Percentiles rank a stretch among this genome's conserved stretches.
Conservation (phyloP, 768 basidiomycete species). For the Mycena metata region DNA sequence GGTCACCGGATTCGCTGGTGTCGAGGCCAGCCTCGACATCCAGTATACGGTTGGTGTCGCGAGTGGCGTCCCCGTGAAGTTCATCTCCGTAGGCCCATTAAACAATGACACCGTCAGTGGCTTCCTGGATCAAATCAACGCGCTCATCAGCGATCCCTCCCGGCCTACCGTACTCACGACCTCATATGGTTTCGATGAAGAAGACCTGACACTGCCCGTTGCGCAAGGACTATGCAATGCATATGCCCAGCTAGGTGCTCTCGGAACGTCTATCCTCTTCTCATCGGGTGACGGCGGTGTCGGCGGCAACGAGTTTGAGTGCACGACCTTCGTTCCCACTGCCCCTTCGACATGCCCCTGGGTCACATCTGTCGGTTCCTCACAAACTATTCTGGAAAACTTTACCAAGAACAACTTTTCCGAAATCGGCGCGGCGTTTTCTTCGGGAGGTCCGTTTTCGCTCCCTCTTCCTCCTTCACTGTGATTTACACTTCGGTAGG, state of each 20-base stretch:
- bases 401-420: slow-evolving; percentile 29
- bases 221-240: too few relatives aligned
- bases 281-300: slow-evolving; percentile 64
- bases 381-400: too few relatives aligned
- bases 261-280: slow-evolving; percentile 62
- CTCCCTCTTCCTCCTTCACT: slow-evolving; percentile 1
- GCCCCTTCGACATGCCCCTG: slow-evolving; percentile 39
- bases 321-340: slow-evolving; percentile 31
- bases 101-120: slow-evolving; percentile 36
- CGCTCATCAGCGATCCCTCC: slow-evolving; percentile 17
- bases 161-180: too few relatives aligned
- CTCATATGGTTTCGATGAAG: too few relatives aligned
- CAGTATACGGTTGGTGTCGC: slow-evolving; percentile 52
- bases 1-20: slow-evolving; percentile 20
- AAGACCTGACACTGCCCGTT: too few relatives aligned
- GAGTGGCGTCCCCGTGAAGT: slow-evolving; percentile 44
- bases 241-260: slow-evolving; percentile 60
- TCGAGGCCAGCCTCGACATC: slow-evolving; percentile 50
- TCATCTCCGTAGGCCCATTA: slow-evolving; percentile 44
- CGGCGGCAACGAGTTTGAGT: slow-evolving; percentile 42
- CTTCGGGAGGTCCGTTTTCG: too few relatives aligned
- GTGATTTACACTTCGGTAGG: slow-evolving; percentile 45
- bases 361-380: slow-evolving; percentile 43
- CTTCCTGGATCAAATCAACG: slow-evolving; percentile 36
- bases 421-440: slow-evolving; percentile 26